phyloP scores from a whole-genome alignment of 768 basidiomycete genomes.

The Suillus bovinus region DNA sequence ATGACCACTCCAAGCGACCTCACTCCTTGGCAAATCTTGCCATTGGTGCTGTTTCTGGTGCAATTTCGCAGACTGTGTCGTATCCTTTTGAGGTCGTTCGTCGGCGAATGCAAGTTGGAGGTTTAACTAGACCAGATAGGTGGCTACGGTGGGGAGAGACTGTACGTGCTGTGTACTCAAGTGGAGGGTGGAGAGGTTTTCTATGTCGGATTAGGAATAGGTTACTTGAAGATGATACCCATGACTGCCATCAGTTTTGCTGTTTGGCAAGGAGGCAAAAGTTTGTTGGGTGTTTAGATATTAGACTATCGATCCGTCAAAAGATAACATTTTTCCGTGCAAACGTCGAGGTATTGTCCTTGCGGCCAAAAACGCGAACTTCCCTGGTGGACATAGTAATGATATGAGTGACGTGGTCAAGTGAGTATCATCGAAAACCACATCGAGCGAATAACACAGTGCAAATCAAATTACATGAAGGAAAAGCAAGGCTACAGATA shows the following conservation, averaged over 20 bases:
- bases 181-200: constrained; percentile 85
- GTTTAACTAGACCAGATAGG: constrained; percentile 70
- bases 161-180: constrained; percentile 58
- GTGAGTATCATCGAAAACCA: background rate
- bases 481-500: constrained; percentile 3
- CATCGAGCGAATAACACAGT: background rate
- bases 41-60: constrained; percentile 86
- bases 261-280: constrained; percentile 71
- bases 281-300: constrained; percentile 25
- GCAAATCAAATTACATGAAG: background rate
- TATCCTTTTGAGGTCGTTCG: constrained; percentile 96
- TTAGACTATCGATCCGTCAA: background rate
- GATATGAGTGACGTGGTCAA: no score
- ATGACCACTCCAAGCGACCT: constrained; percentile 39
- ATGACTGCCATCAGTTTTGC: constrained; percentile 94
- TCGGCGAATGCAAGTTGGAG: constrained; percentile 93
- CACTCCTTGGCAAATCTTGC: constrained; percentile 65
- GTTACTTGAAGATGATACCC: constrained; percentile 92
- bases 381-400: no score
- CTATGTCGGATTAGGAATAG: constrained; percentile 88
- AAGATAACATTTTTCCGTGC: background rate
- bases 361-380: background rate
- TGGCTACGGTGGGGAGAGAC: constrained; percentile 86
- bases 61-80: constrained; percentile 82
- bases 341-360: background rate